phyloP scores from a whole-genome alignment of 331 rosid species.

The Telfairia occidentalis region DNA sequence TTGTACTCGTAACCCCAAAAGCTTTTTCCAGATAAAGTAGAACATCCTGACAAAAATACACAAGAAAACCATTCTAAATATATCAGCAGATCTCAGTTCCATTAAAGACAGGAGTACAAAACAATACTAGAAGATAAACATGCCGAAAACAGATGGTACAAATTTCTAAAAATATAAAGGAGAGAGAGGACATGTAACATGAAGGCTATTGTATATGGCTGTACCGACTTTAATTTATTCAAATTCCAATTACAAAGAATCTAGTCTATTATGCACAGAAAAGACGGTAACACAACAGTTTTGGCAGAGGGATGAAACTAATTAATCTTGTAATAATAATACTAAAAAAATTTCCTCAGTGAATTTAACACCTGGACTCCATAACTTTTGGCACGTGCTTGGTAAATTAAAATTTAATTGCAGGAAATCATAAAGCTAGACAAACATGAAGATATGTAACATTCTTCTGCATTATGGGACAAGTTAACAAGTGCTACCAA shows the following conservation, averaged over 20 bases:
- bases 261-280: background rate
- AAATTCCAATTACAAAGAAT: background rate
- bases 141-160: background rate
- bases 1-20: slow-evolving; percentile 51
- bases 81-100: background rate
- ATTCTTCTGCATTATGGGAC: background rate
- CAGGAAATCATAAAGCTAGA: background rate
- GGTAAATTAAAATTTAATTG: background rate
- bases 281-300: background rate
- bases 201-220: background rate
- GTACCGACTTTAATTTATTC: background rate
- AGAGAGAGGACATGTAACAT: background rate
- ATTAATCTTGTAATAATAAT: background rate
- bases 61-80: background rate
- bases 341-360: background rate
- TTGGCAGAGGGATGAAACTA: background rate
- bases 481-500: background rate
- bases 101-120: background rate
- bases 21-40: slow-evolving; percentile 68
- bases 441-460: background rate
- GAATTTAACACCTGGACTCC: background rate
- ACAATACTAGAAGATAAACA: background rate
- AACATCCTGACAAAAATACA: slow-evolving; percentile 54
- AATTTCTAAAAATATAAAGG: background rate
- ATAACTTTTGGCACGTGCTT: background rate